These are phyloP conservation scores for Vitis riparia DNA, from an alignment of 164 flowering plant genomes.

Conservation along the genomic window DNA sequence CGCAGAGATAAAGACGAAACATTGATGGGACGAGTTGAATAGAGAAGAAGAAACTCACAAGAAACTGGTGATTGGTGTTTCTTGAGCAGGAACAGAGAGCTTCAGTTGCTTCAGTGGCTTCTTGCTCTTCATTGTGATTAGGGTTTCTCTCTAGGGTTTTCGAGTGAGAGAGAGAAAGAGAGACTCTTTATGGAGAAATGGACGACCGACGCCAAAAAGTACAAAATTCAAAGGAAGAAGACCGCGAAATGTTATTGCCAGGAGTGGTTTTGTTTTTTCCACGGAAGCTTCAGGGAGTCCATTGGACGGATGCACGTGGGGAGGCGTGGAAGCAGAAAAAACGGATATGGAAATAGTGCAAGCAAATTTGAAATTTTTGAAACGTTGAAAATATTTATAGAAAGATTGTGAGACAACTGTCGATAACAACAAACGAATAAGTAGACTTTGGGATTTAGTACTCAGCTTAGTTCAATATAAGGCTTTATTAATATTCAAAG, in stretches of 20 bases:
- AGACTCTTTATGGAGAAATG: slow-evolving; percentile 2
- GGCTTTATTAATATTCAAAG: too few relatives aligned
- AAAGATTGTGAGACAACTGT: too few relatives aligned
- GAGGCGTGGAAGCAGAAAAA: too few relatives aligned
- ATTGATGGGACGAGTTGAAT: background rate
- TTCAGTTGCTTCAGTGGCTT: slow-evolving; percentile 82
- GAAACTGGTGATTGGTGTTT: slow-evolving; percentile 74
- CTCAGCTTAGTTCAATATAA: too few relatives aligned
- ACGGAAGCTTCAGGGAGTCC: too few relatives aligned
- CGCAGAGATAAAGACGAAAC: background rate
- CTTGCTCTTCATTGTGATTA: slow-evolving; percentile 63
- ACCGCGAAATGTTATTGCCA: slow-evolving; percentile 18
- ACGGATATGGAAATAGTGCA: too few relatives aligned
- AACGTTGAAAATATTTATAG: too few relatives aligned
- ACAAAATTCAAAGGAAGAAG: slow-evolving; percentile 18
- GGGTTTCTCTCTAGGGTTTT: background rate
- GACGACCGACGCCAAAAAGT: background rate
- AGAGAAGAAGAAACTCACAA: slow-evolving; percentile 40
- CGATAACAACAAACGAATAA: too few relatives aligned
- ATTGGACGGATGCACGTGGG: too few relatives aligned
- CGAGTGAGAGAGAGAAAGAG: slow-evolving; percentile 16
- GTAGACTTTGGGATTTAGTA: too few relatives aligned
- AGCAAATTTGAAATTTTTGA: too few relatives aligned
- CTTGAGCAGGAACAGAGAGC: slow-evolving; percentile 92
- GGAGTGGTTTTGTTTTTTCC: too few relatives aligned